Conservation (phyloP, 495 filamentous ascomycete species). For the Penicillium crystallinum region DNA sequence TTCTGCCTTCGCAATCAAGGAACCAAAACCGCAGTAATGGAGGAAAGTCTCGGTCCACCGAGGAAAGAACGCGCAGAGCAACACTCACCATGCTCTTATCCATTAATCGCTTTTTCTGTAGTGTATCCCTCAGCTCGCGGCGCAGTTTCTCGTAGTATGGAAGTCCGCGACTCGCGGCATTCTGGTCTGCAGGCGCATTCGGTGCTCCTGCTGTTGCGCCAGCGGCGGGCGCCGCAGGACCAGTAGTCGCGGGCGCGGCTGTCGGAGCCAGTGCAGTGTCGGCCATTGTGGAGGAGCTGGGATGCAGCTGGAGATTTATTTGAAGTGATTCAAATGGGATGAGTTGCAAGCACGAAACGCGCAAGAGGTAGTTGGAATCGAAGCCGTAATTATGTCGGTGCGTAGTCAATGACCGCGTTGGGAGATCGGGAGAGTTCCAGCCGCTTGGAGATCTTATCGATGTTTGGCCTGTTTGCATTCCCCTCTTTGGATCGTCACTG, state of each 20-base stretch:
- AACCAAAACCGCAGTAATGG: background rate
- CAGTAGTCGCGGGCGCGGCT: slow-evolving; percentile 16
- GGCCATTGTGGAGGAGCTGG: slow-evolving; percentile 35
- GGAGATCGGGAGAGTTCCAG: slow-evolving; percentile 10
- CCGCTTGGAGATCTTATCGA: slow-evolving; percentile 24
- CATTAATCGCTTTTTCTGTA: slow-evolving; percentile 61
- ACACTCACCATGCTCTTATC: slow-evolving; percentile 59
- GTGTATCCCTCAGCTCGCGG: slow-evolving; percentile 60
- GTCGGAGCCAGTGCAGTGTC: slow-evolving; percentile 46
- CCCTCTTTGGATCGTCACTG: slow-evolving; percentile 5
- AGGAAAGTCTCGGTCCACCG: background rate
- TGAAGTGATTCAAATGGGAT: background rate
- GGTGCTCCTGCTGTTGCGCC: slow-evolving; percentile 22
- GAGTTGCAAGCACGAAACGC: background rate
- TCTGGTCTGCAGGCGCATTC: slow-evolving; percentile 30
- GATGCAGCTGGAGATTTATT: background rate
- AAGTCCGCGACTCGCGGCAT: slow-evolving; percentile 42
- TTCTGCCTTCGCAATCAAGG: background rate
- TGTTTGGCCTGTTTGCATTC: slow-evolving; percentile 43
- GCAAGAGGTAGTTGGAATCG: background rate
- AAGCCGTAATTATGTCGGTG: background rate
- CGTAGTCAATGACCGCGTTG: slow-evolving; percentile 8
- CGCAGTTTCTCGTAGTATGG: slow-evolving; percentile 72
- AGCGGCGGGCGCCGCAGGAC: slow-evolving; percentile 15
- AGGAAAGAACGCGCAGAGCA: background rate